A percentile compares a stretch with the other conserved stretches of the same genome.
These are phyloP conservation scores for Laguncularia racemosa DNA, from an alignment of 345 rosid genomes.

Conservation along the genomic window DNA sequence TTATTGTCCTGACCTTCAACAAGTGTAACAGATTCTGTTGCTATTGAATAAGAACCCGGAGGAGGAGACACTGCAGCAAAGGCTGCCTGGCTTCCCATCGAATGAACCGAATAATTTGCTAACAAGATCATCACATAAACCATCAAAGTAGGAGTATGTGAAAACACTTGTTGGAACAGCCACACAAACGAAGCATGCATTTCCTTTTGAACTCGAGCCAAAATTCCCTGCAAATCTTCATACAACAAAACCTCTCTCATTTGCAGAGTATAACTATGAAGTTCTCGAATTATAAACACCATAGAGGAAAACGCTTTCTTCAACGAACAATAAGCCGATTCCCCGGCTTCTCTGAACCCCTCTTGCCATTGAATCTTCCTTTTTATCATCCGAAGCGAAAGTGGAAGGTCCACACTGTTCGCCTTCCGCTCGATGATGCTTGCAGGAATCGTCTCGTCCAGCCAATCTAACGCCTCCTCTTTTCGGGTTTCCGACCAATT, in stretches of 20 bases:
- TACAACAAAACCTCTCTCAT: slow-evolving; percentile 62
- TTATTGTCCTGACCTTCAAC: slow-evolving; percentile 19
- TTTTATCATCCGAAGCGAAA: slow-evolving; percentile 72
- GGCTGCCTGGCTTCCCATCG: slow-evolving; percentile 48
- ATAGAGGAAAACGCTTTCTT: slow-evolving; percentile 84
- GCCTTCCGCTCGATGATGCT: slow-evolving; percentile 79
- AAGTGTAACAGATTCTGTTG: slow-evolving; percentile 18
- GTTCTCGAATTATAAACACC: slow-evolving; percentile 88
- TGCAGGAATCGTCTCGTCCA: slow-evolving; percentile 27
- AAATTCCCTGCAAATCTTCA: slow-evolving; percentile 65
- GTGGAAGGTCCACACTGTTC: slow-evolving; percentile 71
- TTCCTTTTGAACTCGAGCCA: slow-evolving; percentile 64
- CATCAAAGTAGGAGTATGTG: slow-evolving; percentile 90
- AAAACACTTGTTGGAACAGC: slow-evolving; percentile 89
- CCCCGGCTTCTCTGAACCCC: slow-evolving; percentile 51
- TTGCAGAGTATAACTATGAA: slow-evolving; percentile 64
- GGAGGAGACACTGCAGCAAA: slow-evolving; percentile 36
- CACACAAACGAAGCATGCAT: slow-evolving; percentile 88
- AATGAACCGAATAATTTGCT: slow-evolving; percentile 80
- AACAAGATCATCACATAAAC: slow-evolving; percentile 81
- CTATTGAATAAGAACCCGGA: slow-evolving; percentile 17
- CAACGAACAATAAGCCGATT: slow-evolving; percentile 59
- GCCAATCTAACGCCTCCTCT: slow-evolving; percentile 15
- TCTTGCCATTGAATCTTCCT: slow-evolving; percentile 72
- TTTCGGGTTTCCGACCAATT: slow-evolving; percentile 15